Percentiles rank a stretch among this genome's conserved stretches.
Evolutionary conservation across 768 basidiomycete genomes (phyloP).

Genomic region (Hypholoma sublateritium): DNA sequence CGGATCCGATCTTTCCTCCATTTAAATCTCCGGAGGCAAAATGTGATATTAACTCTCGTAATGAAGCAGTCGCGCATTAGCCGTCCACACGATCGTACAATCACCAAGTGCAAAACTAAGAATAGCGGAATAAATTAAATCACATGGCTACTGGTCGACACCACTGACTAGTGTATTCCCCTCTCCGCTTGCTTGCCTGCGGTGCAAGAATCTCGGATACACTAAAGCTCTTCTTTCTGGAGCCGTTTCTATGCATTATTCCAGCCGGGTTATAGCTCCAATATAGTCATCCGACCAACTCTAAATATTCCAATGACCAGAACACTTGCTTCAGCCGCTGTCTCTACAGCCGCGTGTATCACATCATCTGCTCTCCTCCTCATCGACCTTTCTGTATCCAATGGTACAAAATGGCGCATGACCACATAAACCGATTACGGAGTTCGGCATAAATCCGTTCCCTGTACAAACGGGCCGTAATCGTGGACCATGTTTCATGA

Average conservation of each 20-base stretch:
- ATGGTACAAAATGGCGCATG: background rate
- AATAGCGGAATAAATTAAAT: no score
- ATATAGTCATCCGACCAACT: constrained; percentile 8
- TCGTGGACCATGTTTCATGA: background rate
- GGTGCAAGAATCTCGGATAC: constrained; percentile 14
- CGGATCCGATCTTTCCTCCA: no score
- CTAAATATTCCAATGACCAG: background rate
- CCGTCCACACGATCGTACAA: no score
- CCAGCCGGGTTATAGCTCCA: background rate
- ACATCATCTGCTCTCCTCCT: background rate
- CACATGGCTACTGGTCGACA: background rate
- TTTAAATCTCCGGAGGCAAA: no score
- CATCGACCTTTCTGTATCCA: background rate
- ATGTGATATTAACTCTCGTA: no score
- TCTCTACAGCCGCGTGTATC: background rate
- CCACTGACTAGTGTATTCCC: background rate
- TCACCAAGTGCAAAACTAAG: no score
- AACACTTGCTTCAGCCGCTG: no score
- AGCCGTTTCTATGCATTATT: background rate
- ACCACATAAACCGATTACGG: background rate
- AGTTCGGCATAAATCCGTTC: background rate
- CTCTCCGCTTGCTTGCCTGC: background rate
- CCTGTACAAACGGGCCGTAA: background rate
- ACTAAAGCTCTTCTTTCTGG: background rate
- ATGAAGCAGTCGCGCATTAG: no score